Percentiles rank a stretch among this genome's conserved stretches.
phyloP scores from a whole-genome alignment of 2,329 filamentous ascomycete species.

The Chalara sp. region DNA sequence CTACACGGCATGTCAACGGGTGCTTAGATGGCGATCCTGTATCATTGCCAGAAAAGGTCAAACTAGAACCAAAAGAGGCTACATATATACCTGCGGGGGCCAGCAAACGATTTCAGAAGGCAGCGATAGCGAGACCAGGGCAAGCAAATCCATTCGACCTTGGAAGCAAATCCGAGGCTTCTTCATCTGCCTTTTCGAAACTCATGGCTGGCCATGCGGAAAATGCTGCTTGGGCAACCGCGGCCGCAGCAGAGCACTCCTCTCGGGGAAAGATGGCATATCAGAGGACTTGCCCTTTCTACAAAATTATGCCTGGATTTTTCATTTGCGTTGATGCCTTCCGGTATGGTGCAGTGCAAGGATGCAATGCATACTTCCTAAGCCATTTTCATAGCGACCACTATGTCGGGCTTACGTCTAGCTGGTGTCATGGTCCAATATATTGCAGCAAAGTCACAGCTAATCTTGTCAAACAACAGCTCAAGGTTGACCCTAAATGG shows the following conservation, averaged over 20 bases:
- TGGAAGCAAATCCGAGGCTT: constrained; percentile 29
- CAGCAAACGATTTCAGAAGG: constrained; percentile 46
- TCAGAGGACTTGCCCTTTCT: constrained; percentile 90
- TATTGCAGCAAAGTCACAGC: constrained; percentile 93
- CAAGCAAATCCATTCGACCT: constrained; percentile 73
- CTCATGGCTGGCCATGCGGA: constrained; percentile 92
- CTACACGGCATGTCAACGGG: constrained; percentile 80
- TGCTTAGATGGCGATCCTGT: constrained; percentile 80
- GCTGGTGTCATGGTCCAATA: constrained; percentile 89
- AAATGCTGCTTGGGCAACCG: constrained; percentile 81
- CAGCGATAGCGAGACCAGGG: constrained; percentile 67
- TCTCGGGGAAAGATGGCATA: constrained; percentile 81
- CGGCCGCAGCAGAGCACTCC: constrained; percentile 71
- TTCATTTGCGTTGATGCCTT: constrained; percentile 95
- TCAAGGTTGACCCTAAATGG: constrained; percentile 80
- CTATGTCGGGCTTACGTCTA: constrained; percentile 83
- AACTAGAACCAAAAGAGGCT: constrained; percentile 25
- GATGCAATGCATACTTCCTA: constrained; percentile 90
- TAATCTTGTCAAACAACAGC: constrained; percentile 79
- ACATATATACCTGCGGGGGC: constrained; percentile 18
- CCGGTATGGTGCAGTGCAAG: constrained; percentile 86
- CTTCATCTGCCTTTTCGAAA: constrained; percentile 76
- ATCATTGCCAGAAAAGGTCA: constrained; percentile 34
- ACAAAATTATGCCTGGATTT: constrained; percentile 94
- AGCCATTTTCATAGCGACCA: constrained; percentile 98